Base-by-base conservation (phyloP, 2,329 filamentous ascomycete genomes). In the Biscogniauxia marginata region DNA sequence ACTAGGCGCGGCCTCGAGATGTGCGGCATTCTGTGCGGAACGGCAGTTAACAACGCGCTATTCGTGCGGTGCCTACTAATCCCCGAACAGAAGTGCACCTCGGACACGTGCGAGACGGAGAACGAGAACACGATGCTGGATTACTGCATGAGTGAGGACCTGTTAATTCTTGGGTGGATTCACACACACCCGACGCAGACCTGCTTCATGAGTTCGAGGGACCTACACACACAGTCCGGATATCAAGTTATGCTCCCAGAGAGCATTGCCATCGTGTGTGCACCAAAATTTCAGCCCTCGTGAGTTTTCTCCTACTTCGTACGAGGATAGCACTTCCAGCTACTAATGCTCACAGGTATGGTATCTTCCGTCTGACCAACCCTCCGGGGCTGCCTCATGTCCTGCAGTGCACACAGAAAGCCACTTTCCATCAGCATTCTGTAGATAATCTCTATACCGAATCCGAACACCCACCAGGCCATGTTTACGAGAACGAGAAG, bases 211-310 rank as follows among this genome's bases (percentile, higher is more conserved):
- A 96, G 91, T 70, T 95, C 89, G 49, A 81, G 93, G 50, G 95
- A 99, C 70, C 71, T 98, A 63, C 95, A 99, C 70, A 99, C 96
- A 0, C 93, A 96, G 69, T 87, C 88, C 3, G 92, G 92, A 9
- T 98, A 97, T 71, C 95, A 99, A 74, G 87, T 95, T 57, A 97
- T 97, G 91, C 84, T 98, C 75, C 88, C 92, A 0, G 95, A 99
- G 78, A 96, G 91, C 66, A 92, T 99, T 60, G 95, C 95, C 3
- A 96, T 99, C 67, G 95, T 99, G 43, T 99, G 95, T 75, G 91
- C 95, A 5, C 95, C 95, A 0, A 88, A 83, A 55, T 91, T 89
- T 66, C 79, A 81, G 34, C 90, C 89, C 46, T 89, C 86, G 85
- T 93, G 77, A 77, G 86, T 81, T 21, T 24, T 4, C 9, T 44